Base-by-base conservation (phyloP, 83 land plant species). In the Larix sibirica region DNA sequence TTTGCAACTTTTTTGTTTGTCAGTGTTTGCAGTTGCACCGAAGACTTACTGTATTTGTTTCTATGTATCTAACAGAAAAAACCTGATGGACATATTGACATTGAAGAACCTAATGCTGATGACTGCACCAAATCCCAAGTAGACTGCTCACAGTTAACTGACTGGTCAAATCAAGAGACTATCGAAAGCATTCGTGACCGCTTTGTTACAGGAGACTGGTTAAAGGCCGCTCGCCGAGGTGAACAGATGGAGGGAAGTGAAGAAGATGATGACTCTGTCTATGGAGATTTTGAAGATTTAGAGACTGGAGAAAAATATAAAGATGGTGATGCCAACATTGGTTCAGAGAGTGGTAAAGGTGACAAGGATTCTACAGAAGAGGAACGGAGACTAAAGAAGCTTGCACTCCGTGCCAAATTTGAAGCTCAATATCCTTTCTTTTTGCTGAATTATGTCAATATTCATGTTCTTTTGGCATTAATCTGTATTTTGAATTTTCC, bases 171-270 rank as follows among this genome's bases (percentile, higher is more conserved):
- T 68, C 84, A 80, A 67, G 94, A 92, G 18, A 44, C 87, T 12
- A 64, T 90, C 54, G 89, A 92, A 79, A 88, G 88, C 47, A 89
- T 98, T 68, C 96, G 99, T 80, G 92, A 98, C 77, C 95, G 96
- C 26, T 95, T 98, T 92, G 99, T 98, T 62, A 96, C 99, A 65
- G 99, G 99, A 44, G 96, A 93, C 75, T 96, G 99, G 99, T 85
- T 85, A 56, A 96, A 96, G 84, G 96, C 93, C 73, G 90, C 95
- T 61, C 79, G 59, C 18, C 85, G 96, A 81, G 89, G 90, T 80
- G 84, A 89, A 80, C 80, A 31, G 38, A 73, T 81, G 62, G 83
- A 79, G 14, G 84, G 64, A 9, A 82, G 66, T 26, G 84, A 66
- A 80, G 94, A 80, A 40, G 86, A 87, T 61, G 92, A 90, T 21